These are phyloP conservation scores for Vicia villosa DNA, from an alignment of 306 rosid genomes.

Conservation along the genomic window DNA sequence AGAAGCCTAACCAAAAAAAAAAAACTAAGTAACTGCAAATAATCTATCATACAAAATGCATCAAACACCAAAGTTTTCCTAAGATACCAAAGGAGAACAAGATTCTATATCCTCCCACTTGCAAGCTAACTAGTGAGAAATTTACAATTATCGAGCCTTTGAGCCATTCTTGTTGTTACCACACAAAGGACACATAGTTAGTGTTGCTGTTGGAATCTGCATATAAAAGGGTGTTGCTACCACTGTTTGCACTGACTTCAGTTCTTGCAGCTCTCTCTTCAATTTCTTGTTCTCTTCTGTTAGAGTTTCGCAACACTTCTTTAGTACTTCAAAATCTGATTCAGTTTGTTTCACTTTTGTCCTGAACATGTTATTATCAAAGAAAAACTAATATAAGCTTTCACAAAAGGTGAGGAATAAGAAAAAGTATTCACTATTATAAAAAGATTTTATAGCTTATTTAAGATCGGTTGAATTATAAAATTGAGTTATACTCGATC, in stretches of 20 bases:
- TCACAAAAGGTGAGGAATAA: background rate
- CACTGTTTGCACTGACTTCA: slow-evolving; percentile 51
- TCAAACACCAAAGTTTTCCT: background rate
- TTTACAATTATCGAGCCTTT: slow-evolving; percentile 44
- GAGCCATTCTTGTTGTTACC: slow-evolving; percentile 40
- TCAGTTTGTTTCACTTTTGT: slow-evolving; percentile 92
- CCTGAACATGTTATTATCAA: slow-evolving; percentile 37
- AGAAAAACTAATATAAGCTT: background rate
- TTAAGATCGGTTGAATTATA: too few relatives aligned
- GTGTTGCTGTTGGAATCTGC: slow-evolving; percentile 76
- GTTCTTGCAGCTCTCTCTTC: slow-evolving; percentile 71
- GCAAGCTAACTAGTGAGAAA: slow-evolving; percentile 36
- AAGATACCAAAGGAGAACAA: background rate
- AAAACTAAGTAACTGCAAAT: background rate
- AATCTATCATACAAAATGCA: background rate
- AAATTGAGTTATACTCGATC: too few relatives aligned
- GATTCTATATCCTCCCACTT: background rate
- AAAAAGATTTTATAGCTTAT: too few relatives aligned
- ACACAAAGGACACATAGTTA: slow-evolving; percentile 77
- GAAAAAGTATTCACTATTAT: too few relatives aligned
- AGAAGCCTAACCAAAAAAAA: background rate
- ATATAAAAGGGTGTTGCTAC: slow-evolving; percentile 48
- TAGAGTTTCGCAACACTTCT: slow-evolving; percentile 65
- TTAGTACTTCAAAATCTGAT: slow-evolving; percentile 65
- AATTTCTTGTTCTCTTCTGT: slow-evolving; percentile 76